These are phyloP conservation scores for Henckelia pumila DNA, from an alignment of 257 asterid species.

Conservation along the genomic window DNA sequence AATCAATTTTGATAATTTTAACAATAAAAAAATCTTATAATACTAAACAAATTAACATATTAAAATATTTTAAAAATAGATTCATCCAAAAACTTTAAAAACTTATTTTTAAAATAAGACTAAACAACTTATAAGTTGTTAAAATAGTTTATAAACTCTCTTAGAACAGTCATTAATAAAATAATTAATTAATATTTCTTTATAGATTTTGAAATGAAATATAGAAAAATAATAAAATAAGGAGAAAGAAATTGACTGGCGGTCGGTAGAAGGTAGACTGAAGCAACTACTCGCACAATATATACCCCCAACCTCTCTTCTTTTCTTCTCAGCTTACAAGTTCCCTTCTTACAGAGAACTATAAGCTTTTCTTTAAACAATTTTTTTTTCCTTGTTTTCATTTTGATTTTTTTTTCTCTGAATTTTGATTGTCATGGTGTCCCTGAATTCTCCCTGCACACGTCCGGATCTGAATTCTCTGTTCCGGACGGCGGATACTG, in stretches of 20 bases:
- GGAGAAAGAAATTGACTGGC: conserved; percentile 9
- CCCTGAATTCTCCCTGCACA: conserved; percentile 29
- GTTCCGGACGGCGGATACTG: conserved; percentile 26
- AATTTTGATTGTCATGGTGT: conserved; percentile 19
- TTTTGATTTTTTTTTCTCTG: not conserved
- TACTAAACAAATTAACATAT: no score
- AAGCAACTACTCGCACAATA: conserved; percentile 13
- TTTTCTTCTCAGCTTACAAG: conserved; percentile 45
- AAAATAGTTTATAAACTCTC: no score
- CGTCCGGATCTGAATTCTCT: conserved; percentile 37
- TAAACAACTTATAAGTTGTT: no score
- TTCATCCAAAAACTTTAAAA: no score
- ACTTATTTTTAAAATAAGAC: no score
- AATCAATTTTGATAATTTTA: no score
- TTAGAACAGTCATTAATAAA: no score
- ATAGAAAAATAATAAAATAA: not conserved
- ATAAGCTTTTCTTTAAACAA: conserved; percentile 28
- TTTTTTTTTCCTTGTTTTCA: not conserved
- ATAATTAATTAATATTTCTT: not conserved
- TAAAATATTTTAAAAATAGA: no score
- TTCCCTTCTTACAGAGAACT: conserved; percentile 41
- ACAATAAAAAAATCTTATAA: no score
- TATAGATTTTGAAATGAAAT: not conserved
- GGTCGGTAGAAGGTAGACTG: conserved; percentile 48
- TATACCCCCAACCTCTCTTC: conserved; percentile 2